Evolutionary conservation across 202 grass and related monocot species (phyloP).

Genomic region (Zizania palustris): DNA sequence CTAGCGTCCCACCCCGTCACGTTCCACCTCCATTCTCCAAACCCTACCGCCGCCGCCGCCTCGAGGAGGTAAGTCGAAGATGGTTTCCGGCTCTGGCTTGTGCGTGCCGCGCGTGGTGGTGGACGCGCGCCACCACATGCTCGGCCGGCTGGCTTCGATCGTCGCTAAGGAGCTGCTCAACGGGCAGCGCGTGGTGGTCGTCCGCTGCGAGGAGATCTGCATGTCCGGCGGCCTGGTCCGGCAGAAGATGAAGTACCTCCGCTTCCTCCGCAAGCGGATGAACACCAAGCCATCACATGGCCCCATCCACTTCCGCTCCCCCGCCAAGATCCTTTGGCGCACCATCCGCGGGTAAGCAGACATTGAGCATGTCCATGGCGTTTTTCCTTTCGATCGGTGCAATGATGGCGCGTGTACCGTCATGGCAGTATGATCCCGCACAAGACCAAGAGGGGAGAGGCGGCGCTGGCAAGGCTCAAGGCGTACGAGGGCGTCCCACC

Average conservation of each 20-base stretch:
- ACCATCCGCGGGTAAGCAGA: constrained; percentile 74
- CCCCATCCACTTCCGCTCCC: constrained; percentile 95
- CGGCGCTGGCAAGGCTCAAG: constrained; percentile 81
- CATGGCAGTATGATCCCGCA: constrained; percentile 85
- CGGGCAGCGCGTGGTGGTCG: constrained; percentile 91
- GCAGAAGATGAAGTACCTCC: constrained; percentile 99
- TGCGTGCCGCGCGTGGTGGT: constrained; percentile 70
- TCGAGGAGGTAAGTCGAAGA: constrained; percentile 42
- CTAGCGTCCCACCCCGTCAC: background rate
- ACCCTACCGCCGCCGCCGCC: constrained; percentile 49
- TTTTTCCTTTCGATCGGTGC: background rate
- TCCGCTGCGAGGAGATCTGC: constrained; percentile 98
- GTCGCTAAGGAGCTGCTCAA: constrained; percentile 96
- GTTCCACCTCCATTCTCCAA: constrained; percentile 37
- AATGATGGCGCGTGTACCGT: background rate
- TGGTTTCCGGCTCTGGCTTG: constrained; percentile 91
- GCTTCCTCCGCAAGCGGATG: constrained; percentile 98
- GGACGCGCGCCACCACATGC: constrained; percentile 95
- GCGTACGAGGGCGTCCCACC: constrained; percentile 83
- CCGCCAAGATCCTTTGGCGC: constrained; percentile 94
- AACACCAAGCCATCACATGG: constrained; percentile 99
- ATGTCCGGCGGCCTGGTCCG: constrained; percentile 91
- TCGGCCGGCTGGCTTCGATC: constrained; percentile 80
- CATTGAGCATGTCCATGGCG: background rate
- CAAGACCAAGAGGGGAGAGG: constrained; percentile 90